Evolutionary conservation across 306 rosid species (phyloP).

Genomic region (Rosa chinensis): DNA sequence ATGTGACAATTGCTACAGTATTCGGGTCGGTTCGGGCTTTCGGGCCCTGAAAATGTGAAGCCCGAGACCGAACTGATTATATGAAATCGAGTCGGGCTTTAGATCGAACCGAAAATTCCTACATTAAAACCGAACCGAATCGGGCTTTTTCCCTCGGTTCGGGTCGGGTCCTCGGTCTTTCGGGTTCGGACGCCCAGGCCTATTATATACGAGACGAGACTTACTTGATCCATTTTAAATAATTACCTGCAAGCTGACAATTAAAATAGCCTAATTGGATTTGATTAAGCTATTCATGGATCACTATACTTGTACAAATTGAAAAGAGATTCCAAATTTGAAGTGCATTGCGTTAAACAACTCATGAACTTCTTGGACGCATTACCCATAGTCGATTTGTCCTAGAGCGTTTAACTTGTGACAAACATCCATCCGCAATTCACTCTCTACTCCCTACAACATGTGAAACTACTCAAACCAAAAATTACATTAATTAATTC

Average conservation of each 20-base stretch:
- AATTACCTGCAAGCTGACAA: background rate
- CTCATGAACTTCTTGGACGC: background rate
- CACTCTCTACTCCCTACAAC: constrained; percentile 30
- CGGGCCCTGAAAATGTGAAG: too few relatives aligned
- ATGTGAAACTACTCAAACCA: background rate
- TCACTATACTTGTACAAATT: background rate
- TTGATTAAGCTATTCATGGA: background rate
- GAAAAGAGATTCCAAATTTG: background rate
- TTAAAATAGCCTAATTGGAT: background rate
- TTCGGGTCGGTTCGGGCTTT: too few relatives aligned
- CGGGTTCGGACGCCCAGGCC: too few relatives aligned
- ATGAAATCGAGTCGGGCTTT: too few relatives aligned
- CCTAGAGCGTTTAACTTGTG: constrained; percentile 9
- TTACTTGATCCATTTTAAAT: too few relatives aligned
- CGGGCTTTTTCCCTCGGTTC: too few relatives aligned
- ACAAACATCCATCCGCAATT: constrained; percentile 54
- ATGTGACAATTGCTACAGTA: too few relatives aligned
- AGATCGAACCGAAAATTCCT: too few relatives aligned
- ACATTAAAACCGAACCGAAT: too few relatives aligned
- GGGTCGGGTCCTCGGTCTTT: too few relatives aligned
- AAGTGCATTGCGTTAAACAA: background rate
- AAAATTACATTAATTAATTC: background rate
- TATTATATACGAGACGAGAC: too few relatives aligned
- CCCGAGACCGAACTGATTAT: too few relatives aligned
- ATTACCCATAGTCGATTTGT: background rate